Conservation (phyloP, 805 yeast species). For the Kazachstania bromeliacearum region DNA sequence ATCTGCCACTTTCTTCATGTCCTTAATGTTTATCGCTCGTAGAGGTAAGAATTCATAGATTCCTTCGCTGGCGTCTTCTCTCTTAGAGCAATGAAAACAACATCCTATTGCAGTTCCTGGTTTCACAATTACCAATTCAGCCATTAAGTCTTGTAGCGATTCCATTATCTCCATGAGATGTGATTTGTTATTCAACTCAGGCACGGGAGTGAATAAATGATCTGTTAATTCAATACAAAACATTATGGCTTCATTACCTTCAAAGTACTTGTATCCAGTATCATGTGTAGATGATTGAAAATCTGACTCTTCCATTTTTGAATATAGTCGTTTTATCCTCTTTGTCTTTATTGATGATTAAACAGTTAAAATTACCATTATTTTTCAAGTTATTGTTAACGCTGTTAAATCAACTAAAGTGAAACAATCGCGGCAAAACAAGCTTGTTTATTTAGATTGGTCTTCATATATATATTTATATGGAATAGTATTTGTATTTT, state of each 20-base stretch:
- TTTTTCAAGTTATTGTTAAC: no score
- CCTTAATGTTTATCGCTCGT: constrained; percentile 43
- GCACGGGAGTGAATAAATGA: constrained; percentile 34
- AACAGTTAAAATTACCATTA: no score
- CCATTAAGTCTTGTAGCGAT: constrained; percentile 51
- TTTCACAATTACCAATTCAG: constrained; percentile 52
- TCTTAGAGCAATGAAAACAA: constrained; percentile 44
- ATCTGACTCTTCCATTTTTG: no score
- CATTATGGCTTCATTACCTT: constrained; percentile 52
- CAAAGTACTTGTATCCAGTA: constrained; percentile 26
- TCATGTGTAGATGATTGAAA: no score
- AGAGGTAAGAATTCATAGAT: constrained; percentile 43
- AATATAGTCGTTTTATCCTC: no score
- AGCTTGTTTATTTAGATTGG: no score
- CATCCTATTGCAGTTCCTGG: constrained; percentile 73
- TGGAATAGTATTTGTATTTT: no score
- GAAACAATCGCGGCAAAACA: no score
- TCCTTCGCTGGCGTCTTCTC: constrained; percentile 33
- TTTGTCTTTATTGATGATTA: no score
- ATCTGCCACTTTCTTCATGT: constrained; percentile 49
- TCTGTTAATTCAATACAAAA: constrained; percentile 53
- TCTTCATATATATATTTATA: no score
- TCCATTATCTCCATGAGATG: constrained; percentile 45
- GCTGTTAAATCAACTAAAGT: no score
- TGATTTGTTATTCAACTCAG: constrained; percentile 28